Percentiles rank a stretch among this genome's conserved stretches.
These are phyloP conservation scores for Chytriomyces sp. DNA, from an alignment of 192 early-diverging fungal species.

Conservation along the genomic window DNA sequence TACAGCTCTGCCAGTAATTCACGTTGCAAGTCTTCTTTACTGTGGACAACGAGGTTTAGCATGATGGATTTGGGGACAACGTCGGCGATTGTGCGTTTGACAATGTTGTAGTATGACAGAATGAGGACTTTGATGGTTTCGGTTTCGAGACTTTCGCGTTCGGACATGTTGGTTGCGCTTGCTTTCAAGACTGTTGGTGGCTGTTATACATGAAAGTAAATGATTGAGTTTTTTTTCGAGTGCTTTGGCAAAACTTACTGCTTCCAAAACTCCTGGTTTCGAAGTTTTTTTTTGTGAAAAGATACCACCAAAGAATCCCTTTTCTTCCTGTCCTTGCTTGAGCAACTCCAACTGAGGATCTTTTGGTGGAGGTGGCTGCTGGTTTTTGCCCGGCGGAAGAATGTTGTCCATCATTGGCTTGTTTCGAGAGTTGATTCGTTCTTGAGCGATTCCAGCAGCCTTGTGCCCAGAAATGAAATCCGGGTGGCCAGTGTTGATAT, in stretches of 20 bases:
- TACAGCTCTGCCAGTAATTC: constrained; percentile 95
- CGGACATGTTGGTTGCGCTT: constrained; percentile 84
- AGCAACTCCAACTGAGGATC: constrained; percentile 65
- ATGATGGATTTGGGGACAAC: constrained; percentile 98
- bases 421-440: constrained; percentile 28
- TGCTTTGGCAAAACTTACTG: constrained; percentile 39
- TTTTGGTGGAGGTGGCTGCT: constrained; percentile 36
- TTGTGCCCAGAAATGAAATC: constrained; percentile 98
- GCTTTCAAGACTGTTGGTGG: constrained; percentile 91
- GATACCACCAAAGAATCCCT: constrained; percentile 98
- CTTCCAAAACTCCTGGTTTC: constrained; percentile 69
- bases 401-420: constrained; percentile 25
- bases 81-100: constrained; percentile 96
- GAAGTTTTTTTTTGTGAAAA: constrained; percentile 74
- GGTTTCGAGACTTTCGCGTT: constrained; percentile 95
- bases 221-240: too few relatives aligned
- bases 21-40: constrained; percentile 93
- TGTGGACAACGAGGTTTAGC: constrained; percentile 90
- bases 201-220: constrained; percentile 44
- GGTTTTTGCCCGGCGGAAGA: constrained; percentile 44
- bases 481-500: constrained; percentile 99
- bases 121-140: constrained; percentile 99
- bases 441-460: constrained; percentile 31
- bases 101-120: constrained; percentile 98
- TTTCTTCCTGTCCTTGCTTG: constrained; percentile 57